Evolutionary conservation across 495 filamentous ascomycete genomes (phyloP), one percentile per base, ranked within the genome.

Genomic region (Podospora anserina): DNA sequence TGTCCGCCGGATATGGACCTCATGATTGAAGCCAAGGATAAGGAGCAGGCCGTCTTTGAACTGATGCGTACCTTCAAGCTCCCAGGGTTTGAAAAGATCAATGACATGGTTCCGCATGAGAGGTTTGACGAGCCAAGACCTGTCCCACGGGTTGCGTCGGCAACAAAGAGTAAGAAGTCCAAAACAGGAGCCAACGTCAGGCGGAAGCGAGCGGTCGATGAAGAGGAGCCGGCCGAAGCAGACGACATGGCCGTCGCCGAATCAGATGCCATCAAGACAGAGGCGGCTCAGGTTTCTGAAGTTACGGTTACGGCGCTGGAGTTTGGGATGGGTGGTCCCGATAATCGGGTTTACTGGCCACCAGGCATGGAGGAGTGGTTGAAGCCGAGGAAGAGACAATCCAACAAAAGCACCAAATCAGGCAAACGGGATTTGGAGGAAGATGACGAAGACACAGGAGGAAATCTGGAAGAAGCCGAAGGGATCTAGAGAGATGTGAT

Each of bases 21-120:
- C 15, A 99, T 97, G 95, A 97, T 97, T 67, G 95, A 99, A 81
- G 95, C 95, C 19, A 99, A 97, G 74, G 94, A 97, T 73, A 99
- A 97, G 78, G 95, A 99, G 78, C 95, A 97, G 77, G 93, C 95
- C 0, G 93, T 97, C 0, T 97, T 97, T 73, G 93, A 97, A 70
- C 83, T 97, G 16, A 97, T 97, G 92, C 83, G 89, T 34, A 95
- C 82, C 1, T 97, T 91, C 77, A 92, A 89, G 67, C 83, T 97
- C 0, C 91, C 93, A 0, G 92, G 91, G 2, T 89, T 89, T 75
- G 85, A 94, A 4, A 81, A 79, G 1, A 85, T 95, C 73, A 90
- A 89, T 71, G 91, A 97, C 69, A 81, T 99, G 5, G 80, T 93
- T 18, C 93, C 94, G 0, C 86, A 92, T 77, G 85, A 86, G 16